Evolutionary conservation across 2,329 filamentous ascomycete species (phyloP), one percentile per base, ranked within the genome.

Genomic region (Elsinoe ampelina): DNA sequence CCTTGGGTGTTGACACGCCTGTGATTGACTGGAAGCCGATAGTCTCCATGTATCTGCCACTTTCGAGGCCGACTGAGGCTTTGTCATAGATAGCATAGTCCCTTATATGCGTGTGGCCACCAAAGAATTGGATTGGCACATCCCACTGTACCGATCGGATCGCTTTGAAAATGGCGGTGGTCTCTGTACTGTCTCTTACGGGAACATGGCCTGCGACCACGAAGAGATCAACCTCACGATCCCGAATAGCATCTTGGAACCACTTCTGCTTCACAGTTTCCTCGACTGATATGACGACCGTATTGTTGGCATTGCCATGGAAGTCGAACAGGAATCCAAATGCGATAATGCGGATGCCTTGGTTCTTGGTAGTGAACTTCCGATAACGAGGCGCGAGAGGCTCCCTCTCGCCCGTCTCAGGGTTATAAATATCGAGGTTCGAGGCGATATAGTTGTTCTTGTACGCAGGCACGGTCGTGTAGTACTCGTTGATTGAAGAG

Each of bases 321-420:
- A 98, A 98, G 72, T 98, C 84, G 71, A 96, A 98, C 2, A 98
- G 74, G 71, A 98, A 97, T 1, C 93, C 93, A 69, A 98, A 91
- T 0, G 92, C 88, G 50, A 95, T 76, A 58, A 98, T 82, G 13
- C 86, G 81, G 59, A 95, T 83, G 3, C 86, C 87, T 63, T 89
- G 88, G 62, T 95, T 89, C 75, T 91, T 90, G 5, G 93, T 98
- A 57, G 81, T 90, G 71, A 98, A 95, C 67, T 89, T 93, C 68
- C 86, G 85, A 72, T 85, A 97, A 10, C 91, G 81, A 63, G 83
- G 84, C 5, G 90, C 89, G 64, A 96, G 80, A 1, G 91, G 87
- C 54, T 86, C 80, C 41, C 81, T 77, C 61, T 88, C 77, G 15
- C 86, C 85, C 0, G 85, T 87, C 58, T 81, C 75, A 1, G 84